Evolutionary conservation across 2,329 filamentous ascomycete genomes (phyloP).

Genomic region (Colletotrichum tanaceti): DNA sequence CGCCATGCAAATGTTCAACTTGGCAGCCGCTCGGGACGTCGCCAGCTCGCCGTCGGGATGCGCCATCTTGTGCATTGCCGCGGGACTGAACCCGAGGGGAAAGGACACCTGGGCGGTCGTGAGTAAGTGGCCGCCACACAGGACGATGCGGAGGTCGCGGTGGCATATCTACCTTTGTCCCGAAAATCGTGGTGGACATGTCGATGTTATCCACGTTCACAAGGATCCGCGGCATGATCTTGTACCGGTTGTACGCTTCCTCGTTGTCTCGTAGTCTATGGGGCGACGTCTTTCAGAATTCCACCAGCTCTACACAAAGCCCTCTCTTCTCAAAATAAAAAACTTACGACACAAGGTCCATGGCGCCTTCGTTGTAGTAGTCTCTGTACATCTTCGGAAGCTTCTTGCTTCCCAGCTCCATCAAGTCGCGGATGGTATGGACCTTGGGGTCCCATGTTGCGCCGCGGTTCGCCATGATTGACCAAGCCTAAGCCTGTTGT

Average conservation of each 20-base stretch:
- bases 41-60: constrained; percentile 64
- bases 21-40: constrained; percentile 60
- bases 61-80: constrained; percentile 65
- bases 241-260: constrained; percentile 62
- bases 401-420: constrained; percentile 51
- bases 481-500: too few species aligned
- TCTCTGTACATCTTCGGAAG: constrained; percentile 57
- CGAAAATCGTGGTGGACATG: constrained; percentile 57
- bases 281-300: constrained; percentile 38
- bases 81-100: constrained; percentile 66
- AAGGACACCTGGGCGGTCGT: constrained; percentile 51
- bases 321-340: background rate
- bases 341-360: constrained; percentile 61
- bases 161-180: constrained; percentile 45
- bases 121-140: too few species aligned
- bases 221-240: constrained; percentile 60
- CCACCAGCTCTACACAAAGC: background rate
- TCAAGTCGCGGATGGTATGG: constrained; percentile 50
- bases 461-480: constrained; percentile 36
- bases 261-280: constrained; percentile 61
- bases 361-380: constrained; percentile 69
- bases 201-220: constrained; percentile 53
- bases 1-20: constrained; percentile 52
- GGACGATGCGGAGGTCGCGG: too few species aligned
- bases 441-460: constrained; percentile 33